These are phyloP conservation scores for Moelleriella libera DNA, from an alignment of 2,329 filamentous ascomycete genomes.

Conservation along the genomic window DNA sequence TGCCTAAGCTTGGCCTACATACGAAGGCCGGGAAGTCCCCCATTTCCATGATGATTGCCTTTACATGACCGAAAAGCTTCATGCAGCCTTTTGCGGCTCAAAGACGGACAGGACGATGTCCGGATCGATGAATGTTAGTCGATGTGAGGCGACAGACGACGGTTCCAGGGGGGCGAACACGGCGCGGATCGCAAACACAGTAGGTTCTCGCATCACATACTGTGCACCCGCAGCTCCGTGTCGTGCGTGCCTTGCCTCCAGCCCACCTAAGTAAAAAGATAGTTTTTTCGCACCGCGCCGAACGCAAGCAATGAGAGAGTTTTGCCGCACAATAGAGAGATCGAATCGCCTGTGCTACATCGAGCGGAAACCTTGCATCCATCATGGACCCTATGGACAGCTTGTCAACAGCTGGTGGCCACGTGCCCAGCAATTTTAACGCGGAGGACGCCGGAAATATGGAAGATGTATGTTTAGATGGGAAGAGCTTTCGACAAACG, in stretches of 20 bases:
- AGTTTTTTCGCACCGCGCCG: too few species aligned
- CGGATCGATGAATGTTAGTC: not conserved
- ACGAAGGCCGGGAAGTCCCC: not conserved
- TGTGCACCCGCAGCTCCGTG: not conserved
- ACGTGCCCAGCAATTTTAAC: slow-evolving; percentile 42
- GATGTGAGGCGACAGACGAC: too few species aligned
- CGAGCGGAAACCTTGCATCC: not conserved
- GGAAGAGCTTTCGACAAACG: not conserved
- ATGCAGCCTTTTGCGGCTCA: not conserved
- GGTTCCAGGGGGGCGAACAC: too few species aligned
- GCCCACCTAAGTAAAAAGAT: too few species aligned
- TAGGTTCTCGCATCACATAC: not conserved
- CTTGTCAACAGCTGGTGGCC: slow-evolving; percentile 16
- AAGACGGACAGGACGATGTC: not conserved
- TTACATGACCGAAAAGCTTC: not conserved
- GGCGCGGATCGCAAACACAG: too few species aligned
- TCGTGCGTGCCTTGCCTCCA: too few species aligned
- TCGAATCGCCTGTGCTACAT: not conserved
- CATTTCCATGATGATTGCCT: not conserved
- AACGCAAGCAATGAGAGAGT: not conserved
- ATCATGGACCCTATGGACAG: slow-evolving; percentile 25
- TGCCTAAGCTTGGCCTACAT: not conserved
- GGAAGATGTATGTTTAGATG: slow-evolving; percentile 33
- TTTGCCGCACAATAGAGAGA: not conserved
- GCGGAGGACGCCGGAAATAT: slow-evolving; percentile 40